phyloP scores from a whole-genome alignment of 2,329 filamentous ascomycete genomes.

The Pseudophaeomoniella oleicola region DNA sequence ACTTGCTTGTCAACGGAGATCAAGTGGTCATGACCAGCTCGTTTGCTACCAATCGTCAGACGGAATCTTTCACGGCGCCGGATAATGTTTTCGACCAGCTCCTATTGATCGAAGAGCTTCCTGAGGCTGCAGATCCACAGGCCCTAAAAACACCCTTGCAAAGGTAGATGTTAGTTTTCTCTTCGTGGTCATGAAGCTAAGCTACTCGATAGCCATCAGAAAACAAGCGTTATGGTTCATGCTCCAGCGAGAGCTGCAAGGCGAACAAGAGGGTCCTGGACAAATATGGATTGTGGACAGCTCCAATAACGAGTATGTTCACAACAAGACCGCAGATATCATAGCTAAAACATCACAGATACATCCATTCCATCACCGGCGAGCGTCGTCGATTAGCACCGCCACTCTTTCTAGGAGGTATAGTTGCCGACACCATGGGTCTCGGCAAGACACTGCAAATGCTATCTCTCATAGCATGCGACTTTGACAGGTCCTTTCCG shows the following conservation, averaged over 20 bases:
- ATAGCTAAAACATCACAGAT: constrained; percentile 15
- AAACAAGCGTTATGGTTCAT: constrained; percentile 9
- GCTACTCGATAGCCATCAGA: constrained; percentile 6
- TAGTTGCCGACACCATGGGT: constrained; percentile 34
- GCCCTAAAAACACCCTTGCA: constrained; percentile 1
- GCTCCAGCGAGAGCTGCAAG: constrained; percentile 5
- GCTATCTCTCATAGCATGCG: constrained; percentile 26
- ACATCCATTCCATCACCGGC: no score
- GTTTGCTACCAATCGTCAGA: background rate
- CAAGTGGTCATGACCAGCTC: background rate
- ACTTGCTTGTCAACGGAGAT: constrained; percentile 3
- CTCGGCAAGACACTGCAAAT: constrained; percentile 32
- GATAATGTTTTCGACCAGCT: background rate
- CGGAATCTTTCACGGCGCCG: background rate
- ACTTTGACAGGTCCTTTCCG: constrained; percentile 1
- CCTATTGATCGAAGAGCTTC: background rate
- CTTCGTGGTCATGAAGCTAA: background rate
- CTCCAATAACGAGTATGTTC: constrained; percentile 1
- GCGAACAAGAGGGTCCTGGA: constrained; percentile 3
- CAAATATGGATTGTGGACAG: constrained; percentile 3
- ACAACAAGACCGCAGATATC: constrained; percentile 13
- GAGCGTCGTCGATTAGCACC: no score
- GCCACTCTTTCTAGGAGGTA: constrained; percentile 24
- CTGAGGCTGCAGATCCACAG: background rate
- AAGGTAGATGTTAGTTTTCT: background rate